phyloP scores from a whole-genome alignment of 192 early-diverging fungal genomes.

The Rhizoclosmatium sp. region DNA sequence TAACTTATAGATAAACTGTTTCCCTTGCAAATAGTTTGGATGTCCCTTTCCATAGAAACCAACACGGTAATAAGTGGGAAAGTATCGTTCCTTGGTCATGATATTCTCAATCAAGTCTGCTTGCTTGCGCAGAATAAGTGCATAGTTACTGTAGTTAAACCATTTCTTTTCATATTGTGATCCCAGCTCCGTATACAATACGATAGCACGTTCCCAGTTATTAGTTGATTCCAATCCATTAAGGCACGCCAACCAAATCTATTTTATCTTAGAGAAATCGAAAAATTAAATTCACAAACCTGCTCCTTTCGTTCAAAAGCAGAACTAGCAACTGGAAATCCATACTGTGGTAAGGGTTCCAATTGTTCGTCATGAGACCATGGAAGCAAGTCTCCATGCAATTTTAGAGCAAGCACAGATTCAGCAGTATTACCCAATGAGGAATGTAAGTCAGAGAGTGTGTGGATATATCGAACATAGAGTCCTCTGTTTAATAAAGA shows the following conservation, averaged over 20 bases:
- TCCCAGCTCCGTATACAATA: slow-evolving; percentile 68
- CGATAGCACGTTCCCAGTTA: slow-evolving; percentile 78
- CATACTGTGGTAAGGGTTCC: slow-evolving; percentile 60
- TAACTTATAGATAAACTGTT: slow-evolving; percentile 76
- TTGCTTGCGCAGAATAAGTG: slow-evolving; percentile 63
- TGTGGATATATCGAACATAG: slow-evolving; percentile 75
- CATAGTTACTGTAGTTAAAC: slow-evolving; percentile 61
- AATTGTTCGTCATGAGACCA: slow-evolving; percentile 65
- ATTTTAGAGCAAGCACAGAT: slow-evolving; percentile 70
- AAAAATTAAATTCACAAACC: slow-evolving; percentile 13
- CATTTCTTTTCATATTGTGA: slow-evolving; percentile 64
- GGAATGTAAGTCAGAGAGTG: slow-evolving; percentile 66
- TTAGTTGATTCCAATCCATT: slow-evolving; percentile 67
- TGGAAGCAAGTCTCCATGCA: slow-evolving; percentile 70
- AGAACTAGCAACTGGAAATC: slow-evolving; percentile 54
- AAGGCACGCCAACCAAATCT: slow-evolving; percentile 65
- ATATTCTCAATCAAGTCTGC: slow-evolving; percentile 60
- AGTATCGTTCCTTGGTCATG: slow-evolving; percentile 49
- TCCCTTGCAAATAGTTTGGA: slow-evolving; percentile 58
- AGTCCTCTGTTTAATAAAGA: slow-evolving; percentile 47
- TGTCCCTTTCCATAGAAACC: slow-evolving; percentile 75
- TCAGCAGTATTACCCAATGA: slow-evolving; percentile 65
- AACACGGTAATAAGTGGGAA: slow-evolving; percentile 73
- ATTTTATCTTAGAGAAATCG: neutral
- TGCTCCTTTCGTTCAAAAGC: slow-evolving; percentile 71